Percentiles rank a stretch among this genome's conserved stretches.
phyloP scores from a whole-genome alignment of 805 yeast genomes.

The Jamesozyma jinghongensis region DNA sequence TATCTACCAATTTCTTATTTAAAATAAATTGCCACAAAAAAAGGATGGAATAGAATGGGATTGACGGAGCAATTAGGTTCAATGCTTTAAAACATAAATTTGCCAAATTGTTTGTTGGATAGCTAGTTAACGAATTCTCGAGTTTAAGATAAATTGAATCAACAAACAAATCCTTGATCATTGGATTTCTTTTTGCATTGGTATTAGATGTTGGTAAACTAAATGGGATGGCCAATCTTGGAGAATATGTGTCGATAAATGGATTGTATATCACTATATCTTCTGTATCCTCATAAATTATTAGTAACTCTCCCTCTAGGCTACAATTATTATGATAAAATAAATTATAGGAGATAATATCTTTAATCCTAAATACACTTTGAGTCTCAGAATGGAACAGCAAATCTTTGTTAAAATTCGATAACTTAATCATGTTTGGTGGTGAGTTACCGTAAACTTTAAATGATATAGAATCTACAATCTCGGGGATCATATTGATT shows the following conservation, averaged over 20 bases:
- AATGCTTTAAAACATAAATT: slow-evolving; percentile 17
- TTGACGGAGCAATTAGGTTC: slow-evolving; percentile 12
- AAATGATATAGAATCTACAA: slow-evolving; percentile 19
- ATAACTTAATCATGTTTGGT: slow-evolving; percentile 13
- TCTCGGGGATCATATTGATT: slow-evolving; percentile 21
- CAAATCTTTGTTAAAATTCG: slow-evolving; percentile 4
- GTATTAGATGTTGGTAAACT: background rate
- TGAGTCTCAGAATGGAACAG: background rate
- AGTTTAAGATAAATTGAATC: background rate
- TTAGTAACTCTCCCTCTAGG: slow-evolving; percentile 20
- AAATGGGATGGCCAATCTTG: slow-evolving; percentile 4
- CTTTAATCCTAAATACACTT: background rate
- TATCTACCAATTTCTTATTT: background rate
- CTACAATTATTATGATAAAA: slow-evolving; percentile 9
- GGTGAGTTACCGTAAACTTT: slow-evolving; percentile 25
- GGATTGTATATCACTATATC: slow-evolving; percentile 28
- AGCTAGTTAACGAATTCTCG: background rate
- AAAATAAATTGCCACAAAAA: slow-evolving; percentile 21
- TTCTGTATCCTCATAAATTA: slow-evolving; percentile 24
- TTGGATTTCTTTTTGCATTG: background rate
- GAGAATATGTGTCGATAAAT: slow-evolving; percentile 22
- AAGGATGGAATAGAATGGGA: slow-evolving; percentile 11
- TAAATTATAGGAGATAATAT: background rate
- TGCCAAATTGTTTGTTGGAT: slow-evolving; percentile 9
- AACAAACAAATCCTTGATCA: background rate